Evolutionary conservation across 1,284 basidiomycete genomes (phyloP), one percentile per base, ranked within the genome.

Genomic region (Xanthoconium separans): DNA sequence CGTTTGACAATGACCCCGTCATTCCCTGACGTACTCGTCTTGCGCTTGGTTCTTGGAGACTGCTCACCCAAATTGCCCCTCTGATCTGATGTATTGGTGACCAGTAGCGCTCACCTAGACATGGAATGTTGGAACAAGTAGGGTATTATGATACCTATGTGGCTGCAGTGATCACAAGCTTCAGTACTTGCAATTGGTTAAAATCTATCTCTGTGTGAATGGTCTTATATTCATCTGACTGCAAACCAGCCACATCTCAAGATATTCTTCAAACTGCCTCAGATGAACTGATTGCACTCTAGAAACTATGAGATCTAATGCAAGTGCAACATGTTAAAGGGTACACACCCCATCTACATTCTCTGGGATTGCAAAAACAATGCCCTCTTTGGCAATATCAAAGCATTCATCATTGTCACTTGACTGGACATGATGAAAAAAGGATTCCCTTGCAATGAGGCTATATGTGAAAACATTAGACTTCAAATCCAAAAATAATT

Each of bases 391-490:
- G 50, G n/a, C 30, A 27, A 51, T 44, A 40, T 3, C 22, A 47
- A 37, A 5, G 16, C 15, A 44, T 44, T 42, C 47, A 49, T 16
- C 5, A 31, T 37, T 39, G 39, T 45, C 34, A 30, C 49, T 40
- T 16, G 11, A 15, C 4, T 49, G 27, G 18, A 15, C 34, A 13
- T 47, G 44, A 31, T n/a, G 13, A 34, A 69, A 50, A 24, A 68
- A 69, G 8, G 64, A 69, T 34, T 61, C 62, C 31, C 64, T 69
- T 27, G 67, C 61, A 55, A 66, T 48, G 3, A 69, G 54, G 22
- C 64, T 65, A 40, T 8, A 48, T 12, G 27, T 29, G 11, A 7
- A 29, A 0, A 47, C 39, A 2, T 64, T 30, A 58, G 37, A 22
- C 6, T 29, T 18, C 2, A 12, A 16, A 9, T 4, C n/a, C 7